Evolutionary conservation across 768 basidiomycete species (phyloP).

Genomic region (Phlebiopsis gigantea): DNA sequence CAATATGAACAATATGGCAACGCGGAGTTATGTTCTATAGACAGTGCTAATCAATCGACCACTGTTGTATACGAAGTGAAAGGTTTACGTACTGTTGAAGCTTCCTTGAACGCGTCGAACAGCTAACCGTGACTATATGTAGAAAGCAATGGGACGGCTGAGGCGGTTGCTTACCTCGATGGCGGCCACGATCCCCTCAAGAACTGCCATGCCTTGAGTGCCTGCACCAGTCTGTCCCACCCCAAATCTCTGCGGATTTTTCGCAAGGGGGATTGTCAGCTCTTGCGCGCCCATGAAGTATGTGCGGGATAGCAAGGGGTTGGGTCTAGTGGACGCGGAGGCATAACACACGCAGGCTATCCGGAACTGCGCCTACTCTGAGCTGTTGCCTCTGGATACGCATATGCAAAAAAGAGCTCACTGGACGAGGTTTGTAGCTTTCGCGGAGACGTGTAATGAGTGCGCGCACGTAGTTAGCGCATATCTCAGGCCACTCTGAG

Average conservation of each 20-base stretch:
- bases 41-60: too few species aligned
- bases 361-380: slow-evolving; percentile 25
- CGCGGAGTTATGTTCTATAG: neutral
- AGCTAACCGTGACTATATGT: slow-evolving; percentile 26
- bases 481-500: slow-evolving; percentile 47
- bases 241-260: slow-evolving; percentile 44
- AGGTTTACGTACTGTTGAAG: slow-evolving; percentile 8
- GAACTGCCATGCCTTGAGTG: slow-evolving; percentile 51
- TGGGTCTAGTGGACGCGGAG: slow-evolving; percentile 47
- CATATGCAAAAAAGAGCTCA: slow-evolving; percentile 34
- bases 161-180: slow-evolving; percentile 47
- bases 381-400: neutral
- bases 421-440: slow-evolving; percentile 30
- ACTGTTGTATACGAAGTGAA: too few species aligned
- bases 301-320: slow-evolving; percentile 49
- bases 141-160: neutral
- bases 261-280: slow-evolving; percentile 40
- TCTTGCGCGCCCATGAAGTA: slow-evolving; percentile 45
- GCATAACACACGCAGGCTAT: slow-evolving; percentile 62
- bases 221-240: slow-evolving; percentile 47
- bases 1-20: slow-evolving; percentile 55
- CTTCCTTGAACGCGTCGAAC: slow-evolving; percentile 29
- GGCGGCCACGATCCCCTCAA: slow-evolving; percentile 67
- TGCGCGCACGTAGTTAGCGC: slow-evolving; percentile 39
- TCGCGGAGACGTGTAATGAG: slow-evolving; percentile 20